phyloP scores from a whole-genome alignment of 2,329 filamentous ascomycete species.

The Fusarium oligoseptatum region DNA sequence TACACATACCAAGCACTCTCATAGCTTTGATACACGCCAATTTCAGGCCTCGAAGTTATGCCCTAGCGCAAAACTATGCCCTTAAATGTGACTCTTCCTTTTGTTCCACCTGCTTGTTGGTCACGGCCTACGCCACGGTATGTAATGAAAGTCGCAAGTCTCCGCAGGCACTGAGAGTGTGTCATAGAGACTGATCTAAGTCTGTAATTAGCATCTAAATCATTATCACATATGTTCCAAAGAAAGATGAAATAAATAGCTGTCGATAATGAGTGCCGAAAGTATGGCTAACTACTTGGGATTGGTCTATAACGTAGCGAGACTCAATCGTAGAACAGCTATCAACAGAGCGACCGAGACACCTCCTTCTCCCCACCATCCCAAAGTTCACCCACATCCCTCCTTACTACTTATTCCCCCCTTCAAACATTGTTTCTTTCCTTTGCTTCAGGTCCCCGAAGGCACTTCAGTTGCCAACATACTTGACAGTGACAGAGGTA shows the following conservation, averaged over 20 bases:
- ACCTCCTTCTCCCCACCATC: not conserved
- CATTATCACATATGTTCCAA: not conserved
- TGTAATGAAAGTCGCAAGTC: too few species aligned
- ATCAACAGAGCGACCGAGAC: not conserved
- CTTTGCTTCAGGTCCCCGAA: not conserved
- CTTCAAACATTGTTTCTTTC: not conserved
- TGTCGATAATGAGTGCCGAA: not conserved
- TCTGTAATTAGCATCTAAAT: not conserved
- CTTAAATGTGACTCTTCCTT: too few species aligned
- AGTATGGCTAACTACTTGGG: not conserved
- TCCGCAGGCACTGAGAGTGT: too few species aligned
- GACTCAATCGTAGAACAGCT: not conserved
- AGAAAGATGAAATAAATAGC: not conserved
- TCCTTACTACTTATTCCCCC: not conserved
- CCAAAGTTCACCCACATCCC: not conserved
- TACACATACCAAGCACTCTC: too few species aligned
- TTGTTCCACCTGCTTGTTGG: too few species aligned
- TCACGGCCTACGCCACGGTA: too few species aligned
- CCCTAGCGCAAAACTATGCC: too few species aligned
- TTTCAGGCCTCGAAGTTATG: too few species aligned
- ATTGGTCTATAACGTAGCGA: not conserved
- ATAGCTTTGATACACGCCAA: too few species aligned
- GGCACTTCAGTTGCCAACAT: constrained; percentile 10
- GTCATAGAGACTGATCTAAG: not conserved
- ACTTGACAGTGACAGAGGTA: constrained; percentile 10